A percentile compares a stretch with the other conserved stretches of the same genome.
phyloP scores from a whole-genome alignment of 1,284 basidiomycete genomes.

The Ustilago lituana region DNA sequence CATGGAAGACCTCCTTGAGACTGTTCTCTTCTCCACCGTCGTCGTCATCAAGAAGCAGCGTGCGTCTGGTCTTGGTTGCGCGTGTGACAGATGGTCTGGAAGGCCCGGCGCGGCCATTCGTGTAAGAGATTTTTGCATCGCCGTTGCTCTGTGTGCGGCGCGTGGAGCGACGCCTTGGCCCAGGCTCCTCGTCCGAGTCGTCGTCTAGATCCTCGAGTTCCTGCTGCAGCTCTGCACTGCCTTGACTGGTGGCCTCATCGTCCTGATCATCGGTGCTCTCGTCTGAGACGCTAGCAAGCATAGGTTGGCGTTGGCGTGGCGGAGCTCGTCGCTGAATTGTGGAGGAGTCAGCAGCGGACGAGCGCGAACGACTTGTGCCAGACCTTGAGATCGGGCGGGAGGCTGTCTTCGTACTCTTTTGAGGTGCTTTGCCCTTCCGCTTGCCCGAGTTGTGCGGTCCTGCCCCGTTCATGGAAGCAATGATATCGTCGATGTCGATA shows the following conservation, averaged over 20 bases:
- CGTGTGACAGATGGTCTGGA: neutral
- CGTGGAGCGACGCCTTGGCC: constrained; percentile 12
- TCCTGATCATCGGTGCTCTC: constrained; percentile 17
- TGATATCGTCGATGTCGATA: constrained; percentile 30
- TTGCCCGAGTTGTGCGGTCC: neutral
- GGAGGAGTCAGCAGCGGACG: neutral
- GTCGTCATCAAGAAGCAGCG: constrained; percentile 2
- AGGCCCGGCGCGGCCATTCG: neutral
- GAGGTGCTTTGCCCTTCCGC: too few relatives aligned
- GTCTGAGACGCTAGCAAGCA: constrained; percentile 5
- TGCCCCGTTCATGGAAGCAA: constrained; percentile 28
- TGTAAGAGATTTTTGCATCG: neutral
- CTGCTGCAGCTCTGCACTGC: constrained; percentile 8
- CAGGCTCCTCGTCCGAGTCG: constrained; percentile 12
- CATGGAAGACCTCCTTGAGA: neutral
- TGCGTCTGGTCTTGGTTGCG: neutral
- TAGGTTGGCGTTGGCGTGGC: constrained; percentile 4
- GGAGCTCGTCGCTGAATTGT: neutral
- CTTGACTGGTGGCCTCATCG: neutral
- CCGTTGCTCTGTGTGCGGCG: constrained; percentile 6
- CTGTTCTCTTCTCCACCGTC: constrained; percentile 20
- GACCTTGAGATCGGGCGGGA: neutral
- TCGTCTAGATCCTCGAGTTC: constrained; percentile 22
- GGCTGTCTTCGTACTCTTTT: neutral
- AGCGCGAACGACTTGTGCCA: neutral